Conservation (phyloP, 2,329 filamentous ascomycete genomes). For the Cytospora leucostoma region DNA sequence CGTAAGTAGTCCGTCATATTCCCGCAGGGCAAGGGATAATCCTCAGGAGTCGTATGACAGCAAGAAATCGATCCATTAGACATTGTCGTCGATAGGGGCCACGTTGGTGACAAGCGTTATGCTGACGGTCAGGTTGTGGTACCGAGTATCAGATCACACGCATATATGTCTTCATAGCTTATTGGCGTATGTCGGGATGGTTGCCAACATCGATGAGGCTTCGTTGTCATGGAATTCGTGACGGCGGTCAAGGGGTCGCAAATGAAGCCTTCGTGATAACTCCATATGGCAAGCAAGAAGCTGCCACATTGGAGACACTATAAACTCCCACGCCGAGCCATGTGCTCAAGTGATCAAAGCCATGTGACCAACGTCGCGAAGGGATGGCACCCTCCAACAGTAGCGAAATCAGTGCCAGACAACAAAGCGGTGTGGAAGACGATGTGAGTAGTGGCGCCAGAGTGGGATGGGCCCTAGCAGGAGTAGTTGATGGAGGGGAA, state of each 20-base stretch:
- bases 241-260: slow-evolving; percentile 8
- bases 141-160: slow-evolving; percentile 14
- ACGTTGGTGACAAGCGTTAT: slow-evolving; percentile 2
- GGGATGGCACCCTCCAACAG: neutral
- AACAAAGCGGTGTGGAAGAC: slow-evolving; percentile 6
- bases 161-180: slow-evolving; percentile 3
- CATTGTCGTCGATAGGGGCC: slow-evolving; percentile 6
- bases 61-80: neutral
- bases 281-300: slow-evolving; percentile 16
- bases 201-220: slow-evolving; percentile 16
- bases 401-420: neutral
- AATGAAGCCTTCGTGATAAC: slow-evolving; percentile 20
- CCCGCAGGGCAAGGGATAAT: slow-evolving; percentile 9
- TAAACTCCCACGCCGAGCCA: neutral
- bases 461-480: slow-evolving; percentile 2
- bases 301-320: slow-evolving; percentile 15
- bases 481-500: neutral
- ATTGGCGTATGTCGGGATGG: slow-evolving; percentile 21
- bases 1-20: slow-evolving; percentile 5
- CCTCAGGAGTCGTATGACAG: neutral
- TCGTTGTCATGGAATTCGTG: slow-evolving; percentile 7
- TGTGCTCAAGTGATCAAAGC: slow-evolving; percentile 17
- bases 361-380: slow-evolving; percentile 13
- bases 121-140: slow-evolving; percentile 13
- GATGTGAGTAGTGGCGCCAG: neutral